Conservation (phyloP, 257 asterid genomes). For the Gentiana dahurica region DNA sequence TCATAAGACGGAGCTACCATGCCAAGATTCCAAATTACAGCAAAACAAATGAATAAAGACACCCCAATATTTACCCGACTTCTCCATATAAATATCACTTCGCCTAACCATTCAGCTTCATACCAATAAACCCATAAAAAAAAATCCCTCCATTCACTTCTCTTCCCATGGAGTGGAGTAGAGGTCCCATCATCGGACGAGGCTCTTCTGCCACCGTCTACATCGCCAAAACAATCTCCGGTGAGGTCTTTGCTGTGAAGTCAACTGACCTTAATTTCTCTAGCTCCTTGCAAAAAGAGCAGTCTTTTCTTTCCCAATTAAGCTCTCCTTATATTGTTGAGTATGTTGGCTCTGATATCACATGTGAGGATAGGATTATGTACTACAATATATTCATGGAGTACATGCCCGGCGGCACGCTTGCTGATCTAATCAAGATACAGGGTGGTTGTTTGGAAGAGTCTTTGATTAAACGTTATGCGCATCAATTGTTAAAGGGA, state of each 20-base stretch:
- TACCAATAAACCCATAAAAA: background rate
- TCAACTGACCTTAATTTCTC: constrained; percentile 43
- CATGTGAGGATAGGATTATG: constrained; percentile 13
- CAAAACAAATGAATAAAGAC: constrained; percentile 21
- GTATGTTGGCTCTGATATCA: constrained; percentile 45
- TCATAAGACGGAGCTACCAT: constrained; percentile 14
- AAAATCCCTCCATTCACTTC: background rate
- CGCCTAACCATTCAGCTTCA: background rate
- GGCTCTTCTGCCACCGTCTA: constrained; percentile 74
- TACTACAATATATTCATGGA: constrained; percentile 60
- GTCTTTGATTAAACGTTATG: constrained; percentile 20
- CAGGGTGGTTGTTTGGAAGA: constrained; percentile 44
- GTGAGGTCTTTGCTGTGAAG: constrained; percentile 62
- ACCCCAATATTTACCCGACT: constrained; percentile 9
- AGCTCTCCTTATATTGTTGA: constrained; percentile 47
- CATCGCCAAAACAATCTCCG: constrained; percentile 39
- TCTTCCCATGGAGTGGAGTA: constrained; percentile 56
- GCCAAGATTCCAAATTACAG: constrained; percentile 23
- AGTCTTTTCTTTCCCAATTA: constrained; percentile 38
- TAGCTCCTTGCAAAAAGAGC: constrained; percentile 35
- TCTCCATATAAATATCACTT: constrained; percentile 17
- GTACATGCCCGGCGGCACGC: constrained; percentile 63
- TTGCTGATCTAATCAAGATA: constrained; percentile 42
- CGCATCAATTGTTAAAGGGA: constrained; percentile 41
- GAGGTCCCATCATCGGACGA: constrained; percentile 68